phyloP scores from a whole-genome alignment of 352 stramenopile genomes.

The Phytophthora uliginosa region DNA sequence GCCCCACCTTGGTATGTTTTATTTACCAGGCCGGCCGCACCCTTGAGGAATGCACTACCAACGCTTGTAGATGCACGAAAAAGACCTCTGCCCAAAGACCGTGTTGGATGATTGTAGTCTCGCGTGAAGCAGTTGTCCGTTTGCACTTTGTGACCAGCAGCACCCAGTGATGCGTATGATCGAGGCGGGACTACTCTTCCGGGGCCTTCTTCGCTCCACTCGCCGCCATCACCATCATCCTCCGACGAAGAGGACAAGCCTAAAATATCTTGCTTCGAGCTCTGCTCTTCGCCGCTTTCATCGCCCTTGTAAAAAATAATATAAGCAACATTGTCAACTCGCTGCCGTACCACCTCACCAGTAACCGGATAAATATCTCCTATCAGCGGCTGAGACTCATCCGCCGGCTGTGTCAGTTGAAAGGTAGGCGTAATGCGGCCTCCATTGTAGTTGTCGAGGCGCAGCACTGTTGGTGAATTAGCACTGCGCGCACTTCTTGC shows the following conservation, averaged over 20 bases:
- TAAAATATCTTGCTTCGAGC: conserved; percentile 47
- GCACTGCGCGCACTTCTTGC: conserved; percentile 42
- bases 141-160: conserved; percentile 88
- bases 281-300: conserved; percentile 56
- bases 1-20: conserved; percentile 90
- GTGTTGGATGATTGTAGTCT: conserved; percentile 82
- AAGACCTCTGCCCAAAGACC: conserved; percentile 81
- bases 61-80: conserved; percentile 90
- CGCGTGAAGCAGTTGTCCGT: conserved; percentile 89
- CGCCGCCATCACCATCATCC: conserved; percentile 46
- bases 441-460: conserved; percentile 48
- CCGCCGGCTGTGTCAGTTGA: conserved; percentile 56
- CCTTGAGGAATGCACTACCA: conserved; percentile 87
- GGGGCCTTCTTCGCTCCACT: conserved; percentile 50
- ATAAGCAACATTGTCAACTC: conserved; percentile 83
- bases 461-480: conserved; percentile 41
- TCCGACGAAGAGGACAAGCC: conserved; percentile 61
- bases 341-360: conserved; percentile 77
- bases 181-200: conserved; percentile 51
- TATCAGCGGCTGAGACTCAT: conserved; percentile 74
- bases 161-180: conserved; percentile 84
- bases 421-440: conserved; percentile 73
- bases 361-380: conserved; percentile 77
- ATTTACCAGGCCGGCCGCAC: conserved; percentile 81
- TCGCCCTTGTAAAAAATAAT: conserved; percentile 92